These are phyloP conservation scores for Botrytis porri DNA, from an alignment of 2,329 filamentous ascomycete species.

Conservation along the genomic window DNA sequence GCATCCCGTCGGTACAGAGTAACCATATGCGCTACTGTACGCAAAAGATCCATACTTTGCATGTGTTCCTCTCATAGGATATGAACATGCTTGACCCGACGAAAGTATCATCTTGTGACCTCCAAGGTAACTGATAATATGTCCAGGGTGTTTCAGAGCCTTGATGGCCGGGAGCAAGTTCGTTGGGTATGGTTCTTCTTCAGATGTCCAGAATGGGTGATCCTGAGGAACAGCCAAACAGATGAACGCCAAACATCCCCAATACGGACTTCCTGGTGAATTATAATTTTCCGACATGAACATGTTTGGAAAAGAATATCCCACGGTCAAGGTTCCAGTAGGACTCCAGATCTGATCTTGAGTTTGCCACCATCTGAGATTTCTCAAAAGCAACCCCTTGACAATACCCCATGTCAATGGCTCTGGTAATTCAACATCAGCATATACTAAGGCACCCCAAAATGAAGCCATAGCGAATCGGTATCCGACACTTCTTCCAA, in stretches of 20 bases:
- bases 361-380: constrained; percentile 76
- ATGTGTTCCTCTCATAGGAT: constrained; percentile 77
- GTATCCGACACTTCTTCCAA: constrained; percentile 75
- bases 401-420: constrained; percentile 77
- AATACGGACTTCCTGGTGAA: constrained; percentile 68
- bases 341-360: constrained; percentile 72
- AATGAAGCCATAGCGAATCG: constrained; percentile 85
- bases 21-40: constrained; percentile 72
- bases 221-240: constrained; percentile 65
- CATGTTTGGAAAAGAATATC: constrained; percentile 77
- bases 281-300: constrained; percentile 83
- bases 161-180: constrained; percentile 57
- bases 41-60: constrained; percentile 79
- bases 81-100: constrained; percentile 77
- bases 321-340: constrained; percentile 70
- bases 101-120: constrained; percentile 73
- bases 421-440: constrained; percentile 67
- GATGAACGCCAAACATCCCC: constrained; percentile 76
- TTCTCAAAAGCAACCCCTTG: constrained; percentile 70
- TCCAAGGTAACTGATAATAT: constrained; percentile 69
- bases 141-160: constrained; percentile 63
- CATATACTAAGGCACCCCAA: constrained; percentile 75
- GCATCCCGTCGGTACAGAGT: constrained; percentile 72
- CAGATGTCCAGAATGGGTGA: constrained; percentile 72
- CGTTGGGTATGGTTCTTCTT: constrained; percentile 60